Conservation (phyloP, 106 monocot genomes). For the Acorus calamus region DNA sequence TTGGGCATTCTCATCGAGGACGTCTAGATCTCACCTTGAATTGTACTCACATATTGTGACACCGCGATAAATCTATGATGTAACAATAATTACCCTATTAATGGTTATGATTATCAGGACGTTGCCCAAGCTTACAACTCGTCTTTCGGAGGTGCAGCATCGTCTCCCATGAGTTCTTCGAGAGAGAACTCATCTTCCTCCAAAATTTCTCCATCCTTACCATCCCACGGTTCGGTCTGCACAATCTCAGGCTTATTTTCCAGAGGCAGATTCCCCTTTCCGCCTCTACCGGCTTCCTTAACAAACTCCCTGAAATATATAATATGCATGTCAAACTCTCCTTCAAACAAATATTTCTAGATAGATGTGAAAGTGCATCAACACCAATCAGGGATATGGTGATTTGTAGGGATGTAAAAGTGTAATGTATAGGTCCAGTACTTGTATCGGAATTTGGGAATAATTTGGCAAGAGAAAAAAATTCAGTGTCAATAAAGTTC, state of each 20-base stretch:
- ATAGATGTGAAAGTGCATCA: not conserved
- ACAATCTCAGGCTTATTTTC: constrained; percentile 37
- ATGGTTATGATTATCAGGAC: too few species aligned
- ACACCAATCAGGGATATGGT: too few species aligned
- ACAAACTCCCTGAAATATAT: constrained; percentile 69
- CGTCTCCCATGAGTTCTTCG: constrained; percentile 86
- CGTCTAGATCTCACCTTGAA: too few species aligned
- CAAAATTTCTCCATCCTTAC: constrained; percentile 76
- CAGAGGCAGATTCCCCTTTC: constrained; percentile 86
- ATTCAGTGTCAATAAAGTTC: too few species aligned
- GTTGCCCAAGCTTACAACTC: constrained; percentile 34
- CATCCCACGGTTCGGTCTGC: constrained; percentile 78
- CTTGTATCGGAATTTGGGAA: too few species aligned
- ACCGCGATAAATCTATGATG: too few species aligned
- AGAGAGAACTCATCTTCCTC: constrained; percentile 98
- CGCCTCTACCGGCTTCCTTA: constrained; percentile 91
- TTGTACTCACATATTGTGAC: too few species aligned
- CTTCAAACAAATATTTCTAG: not conserved
- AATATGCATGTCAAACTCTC: not conserved
- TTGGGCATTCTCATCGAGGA: too few species aligned
- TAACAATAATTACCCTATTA: too few species aligned
- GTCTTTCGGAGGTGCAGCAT: constrained; percentile 29
- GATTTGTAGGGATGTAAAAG: too few species aligned
- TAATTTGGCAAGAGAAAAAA: too few species aligned
- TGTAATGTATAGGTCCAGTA: too few species aligned